Conservation (phyloP, 805 yeast species). For the Saccharomycopsis sp. region DNA sequence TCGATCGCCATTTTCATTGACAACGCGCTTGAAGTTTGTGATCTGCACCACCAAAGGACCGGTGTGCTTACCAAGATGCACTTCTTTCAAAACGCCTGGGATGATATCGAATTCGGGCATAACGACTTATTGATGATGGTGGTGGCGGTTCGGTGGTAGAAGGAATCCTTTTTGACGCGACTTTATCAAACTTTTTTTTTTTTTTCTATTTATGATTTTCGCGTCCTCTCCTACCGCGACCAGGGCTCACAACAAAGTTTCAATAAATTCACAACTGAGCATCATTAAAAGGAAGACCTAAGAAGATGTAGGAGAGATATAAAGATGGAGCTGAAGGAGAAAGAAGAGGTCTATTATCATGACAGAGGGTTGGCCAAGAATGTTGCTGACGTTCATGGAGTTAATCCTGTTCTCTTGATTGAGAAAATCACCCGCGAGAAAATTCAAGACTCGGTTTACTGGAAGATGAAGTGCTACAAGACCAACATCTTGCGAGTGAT, state of each 20-base stretch:
- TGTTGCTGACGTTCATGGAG: slow-evolving; percentile 31
- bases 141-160: no score
- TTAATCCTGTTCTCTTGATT: slow-evolving; percentile 41
- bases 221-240: no score
- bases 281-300: no score
- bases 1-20: slow-evolving; percentile 35
- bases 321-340: no score
- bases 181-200: no score
- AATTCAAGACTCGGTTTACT: slow-evolving; percentile 47
- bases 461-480: slow-evolving; percentile 47
- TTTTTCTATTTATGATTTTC: no score
- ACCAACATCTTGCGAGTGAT: slow-evolving; percentile 28
- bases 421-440: slow-evolving; percentile 52
- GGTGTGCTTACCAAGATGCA: neutral
- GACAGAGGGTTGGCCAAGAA: slow-evolving; percentile 30
- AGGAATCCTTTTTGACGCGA: no score
- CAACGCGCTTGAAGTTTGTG: slow-evolving; percentile 30
- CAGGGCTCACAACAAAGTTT: no score
- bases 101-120: slow-evolving; percentile 11
- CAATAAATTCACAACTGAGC: no score
- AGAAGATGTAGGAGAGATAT: no score
- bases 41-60: slow-evolving; percentile 28
- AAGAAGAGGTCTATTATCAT: no score
- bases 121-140: neutral
- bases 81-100: slow-evolving; percentile 12